These are phyloP conservation scores for Erysimum cheiri DNA, from an alignment of 441 rosid species.

Conservation along the genomic window DNA sequence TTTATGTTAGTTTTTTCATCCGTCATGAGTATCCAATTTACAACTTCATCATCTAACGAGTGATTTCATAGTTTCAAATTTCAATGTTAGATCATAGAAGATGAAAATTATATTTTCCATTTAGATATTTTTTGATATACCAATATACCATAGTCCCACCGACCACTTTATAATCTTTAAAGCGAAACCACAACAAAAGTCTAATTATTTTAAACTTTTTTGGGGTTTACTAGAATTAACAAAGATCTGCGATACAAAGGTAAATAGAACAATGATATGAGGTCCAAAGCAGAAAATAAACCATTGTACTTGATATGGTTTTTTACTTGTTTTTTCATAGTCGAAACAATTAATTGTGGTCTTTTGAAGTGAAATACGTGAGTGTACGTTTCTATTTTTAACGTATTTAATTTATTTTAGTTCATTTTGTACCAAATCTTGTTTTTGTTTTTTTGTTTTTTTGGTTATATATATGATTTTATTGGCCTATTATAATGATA, in stretches of 20 bases:
- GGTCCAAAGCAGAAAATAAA: background rate
- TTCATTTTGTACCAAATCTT: too few relatives aligned
- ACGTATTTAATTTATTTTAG: too few relatives aligned
- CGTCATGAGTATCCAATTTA: background rate
- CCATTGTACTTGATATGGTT: background rate
- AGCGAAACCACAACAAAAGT: constrained; percentile 1
- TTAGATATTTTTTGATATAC: background rate
- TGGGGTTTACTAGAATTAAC: background rate
- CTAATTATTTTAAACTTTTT: background rate
- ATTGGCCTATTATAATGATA: too few relatives aligned
- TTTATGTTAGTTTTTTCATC: background rate
- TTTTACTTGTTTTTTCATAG: background rate
- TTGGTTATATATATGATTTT: too few relatives aligned
- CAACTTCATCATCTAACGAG: background rate
- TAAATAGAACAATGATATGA: background rate
- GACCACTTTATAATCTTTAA: background rate
- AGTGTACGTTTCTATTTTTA: too few relatives aligned
- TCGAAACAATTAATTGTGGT: background rate
- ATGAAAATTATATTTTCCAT: background rate
- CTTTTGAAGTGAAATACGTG: background rate
- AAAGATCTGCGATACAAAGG: background rate
- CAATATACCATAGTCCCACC: background rate
- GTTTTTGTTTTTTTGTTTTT: too few relatives aligned
- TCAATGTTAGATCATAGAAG: background rate
- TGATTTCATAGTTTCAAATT: background rate